Evolutionary conservation across 371 early-diverging fungal species (phyloP).

Genomic region (Capniomyces stellatus): DNA sequence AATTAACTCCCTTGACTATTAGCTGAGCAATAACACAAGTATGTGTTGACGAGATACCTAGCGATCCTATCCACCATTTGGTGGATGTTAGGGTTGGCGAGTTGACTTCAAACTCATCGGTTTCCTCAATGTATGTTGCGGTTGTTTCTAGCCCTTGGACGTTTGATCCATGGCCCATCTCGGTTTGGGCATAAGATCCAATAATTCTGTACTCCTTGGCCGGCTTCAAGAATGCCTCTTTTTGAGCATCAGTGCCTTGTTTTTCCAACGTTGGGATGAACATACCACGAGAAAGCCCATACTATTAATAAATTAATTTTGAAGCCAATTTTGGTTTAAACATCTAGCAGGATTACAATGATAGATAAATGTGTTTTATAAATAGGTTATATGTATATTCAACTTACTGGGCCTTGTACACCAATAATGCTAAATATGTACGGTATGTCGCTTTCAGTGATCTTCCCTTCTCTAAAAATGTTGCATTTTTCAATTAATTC

Average conservation of each 20-base stretch:
- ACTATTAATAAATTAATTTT: no score
- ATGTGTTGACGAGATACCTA: constrained; percentile 48
- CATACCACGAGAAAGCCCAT: constrained; percentile 35
- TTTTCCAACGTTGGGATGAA: constrained; percentile 58
- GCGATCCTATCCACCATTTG: constrained; percentile 88
- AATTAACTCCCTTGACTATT: constrained; percentile 51
- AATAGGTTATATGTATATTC: background rate
- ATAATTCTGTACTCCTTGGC: constrained; percentile 56
- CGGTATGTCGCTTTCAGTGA: background rate
- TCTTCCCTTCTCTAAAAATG: background rate
- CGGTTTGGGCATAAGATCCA: constrained; percentile 75
- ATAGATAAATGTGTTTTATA: no score
- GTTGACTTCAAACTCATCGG: constrained; percentile 70
- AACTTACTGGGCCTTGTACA: background rate
- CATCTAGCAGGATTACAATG: no score
- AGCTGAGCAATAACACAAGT: constrained; percentile 75
- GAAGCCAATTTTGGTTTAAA: no score
- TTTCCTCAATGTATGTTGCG: constrained; percentile 58
- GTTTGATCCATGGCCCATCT: constrained; percentile 63
- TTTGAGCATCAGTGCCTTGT: constrained; percentile 61
- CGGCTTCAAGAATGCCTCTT: constrained; percentile 46
- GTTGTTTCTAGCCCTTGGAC: constrained; percentile 77
- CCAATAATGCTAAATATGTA: background rate
- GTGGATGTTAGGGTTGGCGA: constrained; percentile 58
- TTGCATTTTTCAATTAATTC: no score